Evolutionary conservation across 2,329 filamentous ascomycete species (phyloP), one percentile per base, ranked within the genome.

Genomic region (Stemphylium lycopersici): DNA sequence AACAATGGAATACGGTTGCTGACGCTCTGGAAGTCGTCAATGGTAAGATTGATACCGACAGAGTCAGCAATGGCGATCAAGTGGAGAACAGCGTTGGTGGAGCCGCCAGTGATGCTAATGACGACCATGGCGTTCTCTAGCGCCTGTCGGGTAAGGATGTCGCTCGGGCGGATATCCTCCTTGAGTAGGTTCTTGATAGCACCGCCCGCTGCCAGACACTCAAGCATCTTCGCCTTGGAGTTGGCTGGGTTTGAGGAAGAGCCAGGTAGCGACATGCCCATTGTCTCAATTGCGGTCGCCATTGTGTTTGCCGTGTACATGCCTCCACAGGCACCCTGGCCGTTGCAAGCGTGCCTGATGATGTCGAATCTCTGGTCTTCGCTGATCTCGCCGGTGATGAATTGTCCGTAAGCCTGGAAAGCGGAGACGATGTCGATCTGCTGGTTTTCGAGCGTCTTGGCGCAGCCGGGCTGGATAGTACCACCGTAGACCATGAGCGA

Each of bases 401-500:
- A 98, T 75, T 97, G 91, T 22, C 95, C 95, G 72, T 98, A 98
- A 4, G 93, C 90, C 80, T 99, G 95, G 85, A 99, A 99, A 38
- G 95, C 95, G 44, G 92, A 97, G 56, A 99, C 90, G 48, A 99
- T 96, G 75, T 99, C 93, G 66, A 97, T 91, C 54, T 88, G 80
- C 49, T 85, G 84, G 71, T 89, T 87, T 62, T 89, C 57, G 31
- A 69, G 62, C 65, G 93, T 90, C 45, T 84, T 84, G 51, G 90
- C 90, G 79, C 93, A 97, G 41, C 95, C 95, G 33, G 95, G 91
- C 74, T 90, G 88, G 75, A 98, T 99, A 37, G 90, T 92, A 43
- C 95, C 95, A 65, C 95, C 95, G 72, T 99, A 99, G 26, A 99
- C 90, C 95, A 99, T 99, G 73, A 99, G 83, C 67, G 90, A 92